A percentile compares a stretch with the other conserved stretches of the same genome.
phyloP scores from a whole-genome alignment of 495 filamentous ascomycete genomes.

The Wilcoxina mikolae region DNA sequence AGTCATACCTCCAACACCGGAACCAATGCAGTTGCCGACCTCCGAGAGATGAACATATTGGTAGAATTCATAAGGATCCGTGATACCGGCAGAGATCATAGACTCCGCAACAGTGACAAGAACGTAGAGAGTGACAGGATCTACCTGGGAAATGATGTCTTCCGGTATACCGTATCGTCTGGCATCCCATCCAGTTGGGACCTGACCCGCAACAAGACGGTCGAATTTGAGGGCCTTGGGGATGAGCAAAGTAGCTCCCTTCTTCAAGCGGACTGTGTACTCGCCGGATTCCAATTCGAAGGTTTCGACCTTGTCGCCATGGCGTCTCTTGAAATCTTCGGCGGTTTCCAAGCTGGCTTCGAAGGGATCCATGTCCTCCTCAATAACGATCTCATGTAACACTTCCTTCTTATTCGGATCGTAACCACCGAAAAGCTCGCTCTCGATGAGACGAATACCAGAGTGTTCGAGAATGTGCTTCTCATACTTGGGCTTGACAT shows the following conservation, averaged over 20 bases:
- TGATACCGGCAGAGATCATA: conserved; percentile 83
- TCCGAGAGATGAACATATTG: conserved; percentile 98
- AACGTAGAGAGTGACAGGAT: conserved; percentile 87
- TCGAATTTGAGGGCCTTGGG: conserved; percentile 96
- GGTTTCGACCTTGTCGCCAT: conserved; percentile 92
- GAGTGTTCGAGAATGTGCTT: conserved; percentile 91
- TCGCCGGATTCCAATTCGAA: conserved; percentile 94
- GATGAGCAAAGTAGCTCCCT: conserved; percentile 83
- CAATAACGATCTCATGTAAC: conserved; percentile 89
- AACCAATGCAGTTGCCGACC: conserved; percentile 95
- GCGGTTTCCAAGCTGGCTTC: conserved; percentile 95
- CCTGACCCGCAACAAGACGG: conserved; percentile 87
- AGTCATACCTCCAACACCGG: conserved; percentile 85
- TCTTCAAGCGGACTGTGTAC: conserved; percentile 83
- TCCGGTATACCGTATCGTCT: conserved; percentile 89
- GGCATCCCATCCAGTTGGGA: conserved; percentile 94
- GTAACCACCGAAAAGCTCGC: conserved; percentile 92
- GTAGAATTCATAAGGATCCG: conserved; percentile 99
- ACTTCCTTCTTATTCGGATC: conserved; percentile 97
- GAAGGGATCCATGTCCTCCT: conserved; percentile 93
- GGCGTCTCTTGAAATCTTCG: conserved; percentile 90
- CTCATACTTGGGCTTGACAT: conserved; percentile 92
- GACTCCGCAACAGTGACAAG: conserved; percentile 86
- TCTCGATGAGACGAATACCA: conserved; percentile 94
- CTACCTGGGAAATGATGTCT: conserved; percentile 94